Evolutionary conservation across 176 grass and related monocot genomes (phyloP).

Genomic region (Miscanthus lutarioriparius): DNA sequence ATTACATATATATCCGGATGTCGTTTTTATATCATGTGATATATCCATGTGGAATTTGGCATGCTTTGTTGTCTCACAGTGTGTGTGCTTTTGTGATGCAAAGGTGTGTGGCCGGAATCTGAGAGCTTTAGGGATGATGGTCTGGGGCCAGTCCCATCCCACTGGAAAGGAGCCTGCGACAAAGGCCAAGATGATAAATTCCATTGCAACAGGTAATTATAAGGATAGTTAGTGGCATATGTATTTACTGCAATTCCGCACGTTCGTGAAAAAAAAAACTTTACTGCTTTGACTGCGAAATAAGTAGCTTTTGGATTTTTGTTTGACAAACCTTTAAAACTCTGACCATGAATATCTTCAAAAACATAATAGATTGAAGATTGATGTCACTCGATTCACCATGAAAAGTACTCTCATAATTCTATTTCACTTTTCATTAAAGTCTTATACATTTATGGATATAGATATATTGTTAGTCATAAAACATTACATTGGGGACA

Average conservation of each 20-base stretch:
- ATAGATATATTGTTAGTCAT: too few relatives aligned
- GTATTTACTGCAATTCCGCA: background rate
- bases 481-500: background rate
- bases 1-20: background rate
- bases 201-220: conserved; percentile 73
- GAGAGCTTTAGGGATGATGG: conserved; percentile 86
- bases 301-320: background rate
- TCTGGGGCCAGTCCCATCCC: conserved; percentile 60
- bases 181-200: conserved; percentile 51
- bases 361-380: background rate
- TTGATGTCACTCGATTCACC: too few relatives aligned
- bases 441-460: background rate
- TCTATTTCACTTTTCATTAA: too few relatives aligned
- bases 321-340: background rate
- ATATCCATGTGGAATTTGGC: background rate
- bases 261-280: too few relatives aligned
- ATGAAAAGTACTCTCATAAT: background rate
- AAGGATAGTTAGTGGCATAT: background rate
- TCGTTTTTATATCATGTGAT: conserved; percentile 15
- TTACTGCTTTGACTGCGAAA: background rate
- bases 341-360: background rate
- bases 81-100: conserved; percentile 9
- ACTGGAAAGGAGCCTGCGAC: conserved; percentile 85
- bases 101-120: conserved; percentile 95
- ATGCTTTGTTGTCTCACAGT: background rate